These are phyloP conservation scores for Leucocoprinus birnbaumii DNA, from an alignment of 768 basidiomycete species.

Conservation along the genomic window DNA sequence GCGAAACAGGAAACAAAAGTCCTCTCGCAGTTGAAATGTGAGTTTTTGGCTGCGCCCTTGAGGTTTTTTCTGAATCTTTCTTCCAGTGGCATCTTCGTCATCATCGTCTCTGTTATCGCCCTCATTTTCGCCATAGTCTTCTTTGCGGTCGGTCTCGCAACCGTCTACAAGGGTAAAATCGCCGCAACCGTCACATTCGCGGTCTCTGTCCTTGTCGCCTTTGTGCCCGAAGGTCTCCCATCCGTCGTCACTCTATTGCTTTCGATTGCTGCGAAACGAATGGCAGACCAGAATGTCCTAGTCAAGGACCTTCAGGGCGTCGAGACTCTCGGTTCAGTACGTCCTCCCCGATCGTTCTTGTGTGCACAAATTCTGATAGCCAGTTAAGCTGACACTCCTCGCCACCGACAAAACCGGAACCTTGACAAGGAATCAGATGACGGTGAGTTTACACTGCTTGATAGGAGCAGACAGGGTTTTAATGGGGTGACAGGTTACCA, in stretches of 20 bases:
- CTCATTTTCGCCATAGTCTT: slow-evolving; percentile 61
- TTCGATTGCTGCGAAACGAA: slow-evolving; percentile 68
- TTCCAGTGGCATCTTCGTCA: slow-evolving; percentile 53
- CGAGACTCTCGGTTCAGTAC: slow-evolving; percentile 55
- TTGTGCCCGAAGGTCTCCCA: slow-evolving; percentile 62
- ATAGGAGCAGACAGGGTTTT: neutral
- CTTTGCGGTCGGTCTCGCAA: slow-evolving; percentile 64
- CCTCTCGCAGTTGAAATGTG: slow-evolving; percentile 69
- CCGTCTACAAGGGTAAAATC: slow-evolving; percentile 61
- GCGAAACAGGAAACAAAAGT: slow-evolving; percentile 61
- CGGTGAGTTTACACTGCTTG: slow-evolving; percentile 28
- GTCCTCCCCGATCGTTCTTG: neutral
- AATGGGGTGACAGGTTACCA: slow-evolving; percentile 42
- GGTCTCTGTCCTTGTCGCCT: slow-evolving; percentile 58
- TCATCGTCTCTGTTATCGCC: slow-evolving; percentile 59
- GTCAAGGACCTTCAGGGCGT: slow-evolving; percentile 75
- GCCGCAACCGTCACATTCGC: slow-evolving; percentile 61
- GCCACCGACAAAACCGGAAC: slow-evolving; percentile 77
- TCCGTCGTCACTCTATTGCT: slow-evolving; percentile 65
- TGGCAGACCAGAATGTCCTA: slow-evolving; percentile 70
- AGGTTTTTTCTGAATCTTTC: neutral
- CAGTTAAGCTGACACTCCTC: slow-evolving; percentile 52
- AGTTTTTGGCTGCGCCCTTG: slow-evolving; percentile 13
- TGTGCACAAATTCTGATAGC: neutral
- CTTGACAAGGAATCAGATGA: slow-evolving; percentile 71